phyloP scores from a whole-genome alignment of 495 filamentous ascomycete species.

The Hypomontagnella submonticulosa region DNA sequence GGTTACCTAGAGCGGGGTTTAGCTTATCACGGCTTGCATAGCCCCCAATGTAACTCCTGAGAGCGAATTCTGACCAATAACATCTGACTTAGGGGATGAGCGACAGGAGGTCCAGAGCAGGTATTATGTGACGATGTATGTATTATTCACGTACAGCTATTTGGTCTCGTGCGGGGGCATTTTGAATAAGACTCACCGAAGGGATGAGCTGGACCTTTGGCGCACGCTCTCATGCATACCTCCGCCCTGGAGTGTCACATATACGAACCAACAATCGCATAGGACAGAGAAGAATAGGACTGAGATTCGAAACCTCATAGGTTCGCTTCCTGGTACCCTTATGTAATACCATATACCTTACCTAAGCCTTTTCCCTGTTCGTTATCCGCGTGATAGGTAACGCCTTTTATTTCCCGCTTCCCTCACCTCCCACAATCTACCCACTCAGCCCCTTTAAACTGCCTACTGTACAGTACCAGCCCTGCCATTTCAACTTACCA shows the following conservation, averaged over 20 bases:
- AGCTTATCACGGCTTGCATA: slow-evolving; percentile 8
- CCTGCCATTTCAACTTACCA: not conserved
- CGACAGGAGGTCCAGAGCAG: not conserved
- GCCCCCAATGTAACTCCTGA: slow-evolving; percentile 11
- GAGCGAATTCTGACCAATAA: slow-evolving; percentile 5
- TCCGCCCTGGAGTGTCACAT: not conserved
- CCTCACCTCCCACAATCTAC: not conserved
- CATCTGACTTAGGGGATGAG: not conserved
- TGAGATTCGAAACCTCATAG: not conserved
- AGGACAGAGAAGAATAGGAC: not conserved
- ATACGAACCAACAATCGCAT: not conserved
- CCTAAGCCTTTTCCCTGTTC: not conserved
- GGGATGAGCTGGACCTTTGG: not conserved
- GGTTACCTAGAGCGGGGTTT: slow-evolving; percentile 8
- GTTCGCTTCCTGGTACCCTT: not conserved
- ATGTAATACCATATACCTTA: slow-evolving; percentile 2
- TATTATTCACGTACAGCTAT: no score
- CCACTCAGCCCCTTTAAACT: not conserved
- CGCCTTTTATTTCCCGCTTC: not conserved
- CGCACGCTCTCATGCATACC: not conserved
- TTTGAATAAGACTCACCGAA: not conserved
- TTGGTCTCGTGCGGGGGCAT: not conserved
- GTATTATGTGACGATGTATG: no score
- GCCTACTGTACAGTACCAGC: not conserved
- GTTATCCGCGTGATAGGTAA: slow-evolving; percentile 9